phyloP scores from a whole-genome alignment of 164 flowering plant genomes.

The Litsea cubeba region DNA sequence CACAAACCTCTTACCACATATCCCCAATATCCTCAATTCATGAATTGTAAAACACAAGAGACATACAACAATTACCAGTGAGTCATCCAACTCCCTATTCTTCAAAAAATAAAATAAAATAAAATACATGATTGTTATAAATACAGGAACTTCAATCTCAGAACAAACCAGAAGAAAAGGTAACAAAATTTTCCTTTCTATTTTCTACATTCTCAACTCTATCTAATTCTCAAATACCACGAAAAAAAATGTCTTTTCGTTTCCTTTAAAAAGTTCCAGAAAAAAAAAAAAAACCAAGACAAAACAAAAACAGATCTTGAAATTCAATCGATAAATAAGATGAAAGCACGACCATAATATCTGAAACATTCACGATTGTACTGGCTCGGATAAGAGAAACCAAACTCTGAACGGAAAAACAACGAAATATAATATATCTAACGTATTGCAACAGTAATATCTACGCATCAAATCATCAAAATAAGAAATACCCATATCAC shows the following conservation, averaged over 20 bases:
- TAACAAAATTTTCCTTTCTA: no score
- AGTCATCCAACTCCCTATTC: no score
- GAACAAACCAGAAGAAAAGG: no score
- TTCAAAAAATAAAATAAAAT: no score
- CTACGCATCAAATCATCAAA: slow-evolving; percentile 8
- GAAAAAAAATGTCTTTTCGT: no score
- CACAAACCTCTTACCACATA: no score
- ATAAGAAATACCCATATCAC: slow-evolving; percentile 11
- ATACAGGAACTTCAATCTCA: no score
- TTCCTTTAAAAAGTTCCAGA: neutral
- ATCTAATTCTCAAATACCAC: neutral
- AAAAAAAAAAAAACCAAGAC: neutral
- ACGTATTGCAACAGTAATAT: neutral
- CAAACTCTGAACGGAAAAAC: neutral
- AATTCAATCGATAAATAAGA: neutral
- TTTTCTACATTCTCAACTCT: no score
- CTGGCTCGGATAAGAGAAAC: neutral
- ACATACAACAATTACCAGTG: no score
- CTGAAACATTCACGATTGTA: neutral
- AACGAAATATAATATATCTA: neutral
- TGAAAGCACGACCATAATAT: neutral
- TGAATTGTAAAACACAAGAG: no score
- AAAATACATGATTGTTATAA: no score
- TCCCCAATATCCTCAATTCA: no score
- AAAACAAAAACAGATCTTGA: neutral